Conservation (phyloP, 306 rosid genomes). For the Notholithocarpus densiflorus region DNA sequence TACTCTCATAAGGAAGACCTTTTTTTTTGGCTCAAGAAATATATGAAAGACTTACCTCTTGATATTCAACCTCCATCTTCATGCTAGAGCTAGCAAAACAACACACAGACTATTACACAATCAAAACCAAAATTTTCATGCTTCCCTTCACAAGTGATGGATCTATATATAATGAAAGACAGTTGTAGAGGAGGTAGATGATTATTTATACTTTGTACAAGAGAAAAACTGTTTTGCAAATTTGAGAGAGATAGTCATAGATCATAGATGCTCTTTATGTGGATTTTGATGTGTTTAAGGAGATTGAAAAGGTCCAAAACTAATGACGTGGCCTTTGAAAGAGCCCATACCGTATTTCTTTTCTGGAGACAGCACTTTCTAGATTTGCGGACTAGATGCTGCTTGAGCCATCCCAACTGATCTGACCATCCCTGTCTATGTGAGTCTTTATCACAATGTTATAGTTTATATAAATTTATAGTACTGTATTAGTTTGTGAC, state of each 20-base stretch:
- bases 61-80: conserved; percentile 54
- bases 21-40: no score
- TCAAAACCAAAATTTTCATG: background rate
- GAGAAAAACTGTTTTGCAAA: background rate
- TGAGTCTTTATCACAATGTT: no score
- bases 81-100: background rate
- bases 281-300: background rate
- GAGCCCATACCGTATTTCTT: background rate
- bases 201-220: background rate
- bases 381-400: background rate
- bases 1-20: no score
- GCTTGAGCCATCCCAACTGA: no score
- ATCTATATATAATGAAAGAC: background rate
- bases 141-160: background rate
- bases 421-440: no score
- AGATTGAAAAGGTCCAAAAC: background rate
- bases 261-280: background rate
- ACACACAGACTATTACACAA: background rate
- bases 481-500: no score
- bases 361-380: background rate
- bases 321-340: background rate
- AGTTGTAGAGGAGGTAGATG: background rate
- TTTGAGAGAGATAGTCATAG: background rate
- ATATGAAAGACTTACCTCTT: conserved; percentile 37
- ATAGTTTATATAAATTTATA: no score